Percentiles rank a stretch among this genome's conserved stretches.
Conservation (phyloP, 805 yeast genomes). For the Yamadazyma ubonensis region DNA sequence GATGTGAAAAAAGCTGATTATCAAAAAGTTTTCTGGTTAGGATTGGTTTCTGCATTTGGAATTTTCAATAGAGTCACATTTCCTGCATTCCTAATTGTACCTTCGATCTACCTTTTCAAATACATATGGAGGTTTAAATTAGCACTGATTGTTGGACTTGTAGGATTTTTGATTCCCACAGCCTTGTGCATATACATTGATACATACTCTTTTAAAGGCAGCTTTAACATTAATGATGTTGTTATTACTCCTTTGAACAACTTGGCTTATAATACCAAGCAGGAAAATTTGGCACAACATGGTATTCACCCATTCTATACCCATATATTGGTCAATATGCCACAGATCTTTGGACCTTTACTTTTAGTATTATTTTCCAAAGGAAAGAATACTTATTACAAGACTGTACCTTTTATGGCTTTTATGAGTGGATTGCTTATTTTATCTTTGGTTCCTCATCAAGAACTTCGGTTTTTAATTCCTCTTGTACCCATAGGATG, state of each 20-base stretch:
- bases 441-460: constrained; percentile 82
- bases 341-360: constrained; percentile 79
- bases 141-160: constrained; percentile 28
- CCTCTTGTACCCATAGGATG: constrained; percentile 75
- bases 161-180: constrained; percentile 37
- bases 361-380: constrained; percentile 46
- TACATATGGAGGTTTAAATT: constrained; percentile 39
- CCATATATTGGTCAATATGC: constrained; percentile 73
- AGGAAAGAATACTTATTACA: constrained; percentile 37
- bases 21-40: constrained; percentile 36
- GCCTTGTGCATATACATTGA: constrained; percentile 49
- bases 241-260: constrained; percentile 78
- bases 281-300: constrained; percentile 64
- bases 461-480: constrained; percentile 82
- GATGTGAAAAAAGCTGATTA: constrained; percentile 5
- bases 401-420: constrained; percentile 57
- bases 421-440: constrained; percentile 58
- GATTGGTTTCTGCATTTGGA: constrained; percentile 59
- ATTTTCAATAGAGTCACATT: constrained; percentile 84
- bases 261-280: constrained; percentile 62
- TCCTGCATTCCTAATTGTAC: constrained; percentile 68
- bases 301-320: constrained; percentile 81
- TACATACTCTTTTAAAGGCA: constrained; percentile 40
- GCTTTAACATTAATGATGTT: constrained; percentile 20
- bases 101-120: constrained; percentile 47